A percentile compares a stretch with the other conserved stretches of the same genome.
Conservation (phyloP, 306 rosid genomes). For the Bauhinia variegata region DNA sequence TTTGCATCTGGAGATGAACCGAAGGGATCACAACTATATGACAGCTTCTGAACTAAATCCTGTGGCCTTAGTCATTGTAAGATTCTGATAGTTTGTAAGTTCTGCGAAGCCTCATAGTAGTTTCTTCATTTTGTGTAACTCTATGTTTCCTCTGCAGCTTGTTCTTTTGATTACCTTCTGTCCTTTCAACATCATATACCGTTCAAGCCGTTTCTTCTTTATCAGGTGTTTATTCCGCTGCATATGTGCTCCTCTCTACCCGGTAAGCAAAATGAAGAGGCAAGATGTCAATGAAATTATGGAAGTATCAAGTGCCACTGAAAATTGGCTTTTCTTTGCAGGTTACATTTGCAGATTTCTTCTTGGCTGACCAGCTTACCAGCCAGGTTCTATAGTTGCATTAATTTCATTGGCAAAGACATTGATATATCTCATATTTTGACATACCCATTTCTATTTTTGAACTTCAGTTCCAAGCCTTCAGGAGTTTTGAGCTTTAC, state of each 20-base stretch:
- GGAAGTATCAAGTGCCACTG: neutral
- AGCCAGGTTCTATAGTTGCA: conserved; percentile 58
- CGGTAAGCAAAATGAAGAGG: conserved; percentile 40
- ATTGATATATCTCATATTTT: conserved; percentile 4
- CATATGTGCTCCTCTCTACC: conserved; percentile 68
- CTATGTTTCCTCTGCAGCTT: conserved; percentile 55
- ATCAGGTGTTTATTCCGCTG: conserved; percentile 53
- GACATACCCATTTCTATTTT: conserved; percentile 32
- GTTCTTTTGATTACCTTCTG: conserved; percentile 56
- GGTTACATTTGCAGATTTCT: conserved; percentile 64
- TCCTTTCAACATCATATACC: conserved; percentile 63
- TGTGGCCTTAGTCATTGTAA: conserved; percentile 59
- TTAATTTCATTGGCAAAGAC: conserved; percentile 19
- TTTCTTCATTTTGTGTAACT: conserved; percentile 7
- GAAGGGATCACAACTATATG: conserved; percentile 41
- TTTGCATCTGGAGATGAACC: conserved; percentile 64
- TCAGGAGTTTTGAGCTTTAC: conserved; percentile 62
- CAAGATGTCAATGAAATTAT: conserved; percentile 4
- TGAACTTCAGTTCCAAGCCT: conserved; percentile 60
- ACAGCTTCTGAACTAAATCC: conserved; percentile 67
- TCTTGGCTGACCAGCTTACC: conserved; percentile 78
- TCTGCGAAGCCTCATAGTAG: neutral
- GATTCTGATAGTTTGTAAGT: conserved; percentile 25
- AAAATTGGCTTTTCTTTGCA: conserved; percentile 31
- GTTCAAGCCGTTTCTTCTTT: conserved; percentile 72